Conservation (phyloP, 1,284 basidiomycete species). For the Bjerkandera adusta region DNA sequence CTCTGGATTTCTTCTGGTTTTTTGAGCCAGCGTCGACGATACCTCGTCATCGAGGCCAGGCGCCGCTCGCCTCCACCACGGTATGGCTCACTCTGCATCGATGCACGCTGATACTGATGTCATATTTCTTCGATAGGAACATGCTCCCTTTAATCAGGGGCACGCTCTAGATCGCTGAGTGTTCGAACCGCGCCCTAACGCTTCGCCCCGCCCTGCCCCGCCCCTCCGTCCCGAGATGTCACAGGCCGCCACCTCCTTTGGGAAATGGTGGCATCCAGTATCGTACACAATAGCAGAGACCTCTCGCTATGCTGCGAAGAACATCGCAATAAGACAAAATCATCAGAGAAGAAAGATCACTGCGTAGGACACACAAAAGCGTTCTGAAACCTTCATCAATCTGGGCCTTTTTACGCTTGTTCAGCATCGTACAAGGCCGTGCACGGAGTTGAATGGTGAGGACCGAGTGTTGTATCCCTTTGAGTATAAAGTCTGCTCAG, state of each 20-base stretch:
- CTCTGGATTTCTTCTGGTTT: not conserved
- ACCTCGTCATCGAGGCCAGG: too few species aligned
- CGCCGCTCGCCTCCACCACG: too few species aligned
- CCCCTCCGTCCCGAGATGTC: too few species aligned
- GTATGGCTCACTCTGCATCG: too few species aligned
- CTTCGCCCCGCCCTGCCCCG: too few species aligned
- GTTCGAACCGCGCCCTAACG: too few species aligned
- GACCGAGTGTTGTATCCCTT: not conserved
- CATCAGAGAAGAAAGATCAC: not conserved
- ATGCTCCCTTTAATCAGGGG: too few species aligned
- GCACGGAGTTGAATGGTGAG: not conserved
- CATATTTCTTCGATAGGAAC: too few species aligned
- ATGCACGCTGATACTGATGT: too few species aligned
- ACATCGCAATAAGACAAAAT: not conserved
- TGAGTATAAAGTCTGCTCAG: not conserved
- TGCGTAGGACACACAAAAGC: not conserved
- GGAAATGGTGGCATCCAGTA: too few species aligned
- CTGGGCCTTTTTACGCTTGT: not conserved
- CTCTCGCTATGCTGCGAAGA: not conserved
- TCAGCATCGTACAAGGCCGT: not conserved
- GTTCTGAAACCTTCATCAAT: not conserved
- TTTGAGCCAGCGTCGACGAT: not conserved
- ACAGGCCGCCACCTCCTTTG: too few species aligned
- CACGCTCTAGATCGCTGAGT: too few species aligned
- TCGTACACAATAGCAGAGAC: not conserved